Conservation (phyloP, 2,329 filamentous ascomycete species). For the Tolypocladium cylindrosporum region DNA sequence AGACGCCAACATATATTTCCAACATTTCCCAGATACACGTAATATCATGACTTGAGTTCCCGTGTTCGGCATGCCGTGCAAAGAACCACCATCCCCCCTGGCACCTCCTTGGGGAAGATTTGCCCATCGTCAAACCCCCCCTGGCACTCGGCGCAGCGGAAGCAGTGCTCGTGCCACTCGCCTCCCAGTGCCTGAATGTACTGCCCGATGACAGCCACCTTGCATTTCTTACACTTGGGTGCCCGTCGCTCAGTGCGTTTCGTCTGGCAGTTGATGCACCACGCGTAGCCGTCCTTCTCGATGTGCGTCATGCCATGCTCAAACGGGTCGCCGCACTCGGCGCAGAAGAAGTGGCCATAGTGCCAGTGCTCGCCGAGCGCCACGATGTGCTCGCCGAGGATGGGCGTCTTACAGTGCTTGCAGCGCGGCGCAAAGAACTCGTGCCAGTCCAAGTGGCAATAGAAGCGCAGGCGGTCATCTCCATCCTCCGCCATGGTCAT, state of each 20-base stretch:
- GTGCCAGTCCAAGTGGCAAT: constrained; percentile 97
- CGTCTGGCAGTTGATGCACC: constrained; percentile 90
- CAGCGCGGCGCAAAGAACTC: constrained; percentile 87
- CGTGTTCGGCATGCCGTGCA: constrained; percentile 51
- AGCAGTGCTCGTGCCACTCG: constrained; percentile 92
- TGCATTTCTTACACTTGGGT: constrained; percentile 81
- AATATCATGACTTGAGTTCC: constrained; percentile 43
- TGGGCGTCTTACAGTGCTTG: constrained; percentile 93
- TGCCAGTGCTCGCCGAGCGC: constrained; percentile 96
- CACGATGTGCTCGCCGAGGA: constrained; percentile 88
- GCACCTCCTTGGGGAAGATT: constrained; percentile 49
- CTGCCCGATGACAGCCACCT: constrained; percentile 74
- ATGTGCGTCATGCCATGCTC: constrained; percentile 61
- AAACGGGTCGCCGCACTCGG: constrained; percentile 95
- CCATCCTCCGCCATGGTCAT: constrained; percentile 61
- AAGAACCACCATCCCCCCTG: constrained; percentile 40
- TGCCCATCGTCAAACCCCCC: constrained; percentile 55
- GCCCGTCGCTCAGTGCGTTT: constrained; percentile 81
- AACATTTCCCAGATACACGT: constrained; percentile 1
- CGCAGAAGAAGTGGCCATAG: constrained; percentile 96
- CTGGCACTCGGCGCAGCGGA: constrained; percentile 61
- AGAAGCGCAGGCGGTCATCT: constrained; percentile 71
- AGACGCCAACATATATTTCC: neutral
- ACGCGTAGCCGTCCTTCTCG: constrained; percentile 95
- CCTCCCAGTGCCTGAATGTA: constrained; percentile 81